phyloP scores from a whole-genome alignment of 202 grass and related monocot species.

The Bolboschoenoplectus hybrid region DNA sequence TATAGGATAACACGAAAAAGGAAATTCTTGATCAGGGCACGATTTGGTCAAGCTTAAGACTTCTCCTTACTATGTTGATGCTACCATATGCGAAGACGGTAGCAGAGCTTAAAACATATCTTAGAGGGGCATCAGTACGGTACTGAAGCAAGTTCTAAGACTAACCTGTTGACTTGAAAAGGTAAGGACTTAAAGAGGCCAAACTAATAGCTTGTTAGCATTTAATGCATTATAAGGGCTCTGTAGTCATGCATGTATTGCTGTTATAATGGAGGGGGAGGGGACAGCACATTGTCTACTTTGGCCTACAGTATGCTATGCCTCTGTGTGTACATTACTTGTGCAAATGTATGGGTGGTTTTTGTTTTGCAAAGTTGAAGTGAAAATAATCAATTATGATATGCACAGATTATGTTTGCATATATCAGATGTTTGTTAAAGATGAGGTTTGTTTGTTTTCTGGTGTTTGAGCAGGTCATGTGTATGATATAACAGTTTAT shows the following conservation, averaged over 20 bases:
- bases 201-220: neutral
- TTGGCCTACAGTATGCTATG: neutral
- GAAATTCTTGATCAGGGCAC: constrained; percentile 15
- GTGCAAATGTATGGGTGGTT: neutral
- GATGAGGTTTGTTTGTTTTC: no score
- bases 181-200: neutral
- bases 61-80: constrained; percentile 6
- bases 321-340: neutral
- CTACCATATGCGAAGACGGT: neutral
- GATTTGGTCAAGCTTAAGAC: neutral
- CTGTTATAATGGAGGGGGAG: neutral
- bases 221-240: neutral
- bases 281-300: neutral
- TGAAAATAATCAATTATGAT: neutral
- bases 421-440: neutral
- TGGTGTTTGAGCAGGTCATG: no score
- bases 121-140: neutral
- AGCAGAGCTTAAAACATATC: neutral
- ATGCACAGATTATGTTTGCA: neutral
- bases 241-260: neutral
- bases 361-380: neutral
- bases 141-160: neutral
- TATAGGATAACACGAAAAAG: neutral
- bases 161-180: neutral
- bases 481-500: no score